These are phyloP conservation scores for Colletotrichum incanum DNA, from an alignment of 2,329 filamentous ascomycete species.

Conservation along the genomic window DNA sequence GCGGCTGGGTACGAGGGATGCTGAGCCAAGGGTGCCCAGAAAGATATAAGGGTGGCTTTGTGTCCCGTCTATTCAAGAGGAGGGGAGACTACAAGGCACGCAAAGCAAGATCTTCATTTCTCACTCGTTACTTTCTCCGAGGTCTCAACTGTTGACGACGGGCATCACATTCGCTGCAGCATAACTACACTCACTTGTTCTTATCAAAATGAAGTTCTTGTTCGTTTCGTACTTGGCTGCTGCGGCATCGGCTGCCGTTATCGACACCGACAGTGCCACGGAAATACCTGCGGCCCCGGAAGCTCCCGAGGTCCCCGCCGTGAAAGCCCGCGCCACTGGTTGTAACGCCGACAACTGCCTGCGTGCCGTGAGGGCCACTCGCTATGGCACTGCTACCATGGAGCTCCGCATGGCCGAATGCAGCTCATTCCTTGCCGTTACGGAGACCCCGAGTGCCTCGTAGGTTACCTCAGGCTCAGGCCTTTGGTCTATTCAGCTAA, in stretches of 20 bases:
- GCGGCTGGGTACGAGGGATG: not conserved
- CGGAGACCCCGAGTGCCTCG: constrained; percentile 57
- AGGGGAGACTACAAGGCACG: not conserved
- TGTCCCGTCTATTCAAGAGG: not conserved
- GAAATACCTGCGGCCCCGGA: not conserved
- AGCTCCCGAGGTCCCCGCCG: constrained; percentile 1
- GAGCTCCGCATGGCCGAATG: constrained; percentile 56
- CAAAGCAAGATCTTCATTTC: not conserved
- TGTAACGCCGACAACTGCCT: constrained; percentile 63
- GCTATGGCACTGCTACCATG: constrained; percentile 50
- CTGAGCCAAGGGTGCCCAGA: not conserved
- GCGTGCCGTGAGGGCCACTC: constrained; percentile 61
- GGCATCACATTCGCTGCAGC: constrained; percentile 1
- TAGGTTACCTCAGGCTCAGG: constrained; percentile 46
- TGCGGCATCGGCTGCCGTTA: constrained; percentile 52
- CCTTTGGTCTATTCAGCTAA: not conserved
- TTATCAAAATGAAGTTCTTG: constrained; percentile 58
- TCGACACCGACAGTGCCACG: constrained; percentile 45
- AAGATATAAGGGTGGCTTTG: not conserved
- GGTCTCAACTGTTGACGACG: not conserved
- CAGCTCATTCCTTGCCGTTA: constrained; percentile 57
- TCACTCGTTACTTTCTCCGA: not conserved
- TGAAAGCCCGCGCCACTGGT: constrained; percentile 38
- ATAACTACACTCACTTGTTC: not conserved
- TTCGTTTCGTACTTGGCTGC: constrained; percentile 54